phyloP scores from a whole-genome alignment of 176 grass and related monocot genomes.

The Triticum aestivum region IWGSC_CS_RefSeq_v2.1 NC_057794.1:145849201-145849700 shows the following conservation, averaged over 20 bases:
- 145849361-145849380: conserved; percentile 86
- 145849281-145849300: conserved; percentile 26
- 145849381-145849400: conserved; percentile 92
- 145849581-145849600: conserved; percentile 74
- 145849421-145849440: conserved; percentile 88
- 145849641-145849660: conserved; percentile 81
- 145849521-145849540: conserved; percentile 90
- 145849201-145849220: neutral
- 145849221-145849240: conserved; percentile 10
- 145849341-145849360: conserved; percentile 72
- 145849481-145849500: conserved; percentile 41
- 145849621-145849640: conserved; percentile 96
- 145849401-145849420: conserved; percentile 88
- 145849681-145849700: conserved; percentile 87
- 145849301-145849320: conserved; percentile 81
- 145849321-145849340: conserved; percentile 86
- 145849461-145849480: conserved; percentile 55
- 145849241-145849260: conserved; percentile 40
- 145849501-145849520: conserved; percentile 86
- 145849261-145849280: conserved; percentile 24
- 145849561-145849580: conserved; percentile 60
- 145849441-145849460: conserved; percentile 72
- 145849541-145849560: conserved; percentile 85
- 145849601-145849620: conserved; percentile 88
- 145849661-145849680: conserved; percentile 84